A percentile compares a stretch with the other conserved stretches of the same genome.
phyloP scores from a whole-genome alignment of 495 filamentous ascomycete species.

The Entonaema liquescens region DNA sequence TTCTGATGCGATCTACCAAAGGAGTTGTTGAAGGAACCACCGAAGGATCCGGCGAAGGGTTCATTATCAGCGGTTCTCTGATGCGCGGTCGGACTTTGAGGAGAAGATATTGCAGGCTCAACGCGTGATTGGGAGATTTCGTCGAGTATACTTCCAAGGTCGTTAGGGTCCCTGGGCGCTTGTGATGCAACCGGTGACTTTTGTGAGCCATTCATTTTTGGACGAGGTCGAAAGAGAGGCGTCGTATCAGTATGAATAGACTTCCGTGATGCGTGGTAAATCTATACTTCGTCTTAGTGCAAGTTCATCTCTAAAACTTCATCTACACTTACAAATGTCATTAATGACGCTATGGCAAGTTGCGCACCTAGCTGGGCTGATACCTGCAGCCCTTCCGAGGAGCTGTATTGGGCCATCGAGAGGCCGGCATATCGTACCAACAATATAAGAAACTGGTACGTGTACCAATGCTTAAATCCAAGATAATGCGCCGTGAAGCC shows the following conservation, averaged over 20 bases:
- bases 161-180: conserved; percentile 21
- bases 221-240: conserved; percentile 61
- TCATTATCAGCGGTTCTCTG: not conserved
- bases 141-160: conserved; percentile 53
- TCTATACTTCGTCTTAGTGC: conserved; percentile 48
- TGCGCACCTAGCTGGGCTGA: conserved; percentile 61
- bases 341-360: conserved; percentile 62
- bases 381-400: conserved; percentile 51
- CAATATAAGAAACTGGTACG: conserved; percentile 69
- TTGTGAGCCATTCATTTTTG: conserved; percentile 37
- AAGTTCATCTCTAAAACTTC: not conserved
- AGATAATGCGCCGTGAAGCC: conserved; percentile 69
- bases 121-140: conserved; percentile 47
- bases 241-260: conserved; percentile 64
- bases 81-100: conserved; percentile 2
- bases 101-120: conserved; percentile 12
- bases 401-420: conserved; percentile 56
- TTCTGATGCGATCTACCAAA: conserved; percentile 11
- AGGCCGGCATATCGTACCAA: conserved; percentile 64
- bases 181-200: conserved; percentile 2
- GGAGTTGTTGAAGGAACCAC: not conserved
- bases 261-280: conserved; percentile 57
- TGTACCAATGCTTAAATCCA: conserved; percentile 74
- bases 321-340: conserved; percentile 60
- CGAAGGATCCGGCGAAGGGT: not conserved